Base-by-base conservation (phyloP, 192 early-diverging fungal species). In the Coemansia sp. region DNA sequence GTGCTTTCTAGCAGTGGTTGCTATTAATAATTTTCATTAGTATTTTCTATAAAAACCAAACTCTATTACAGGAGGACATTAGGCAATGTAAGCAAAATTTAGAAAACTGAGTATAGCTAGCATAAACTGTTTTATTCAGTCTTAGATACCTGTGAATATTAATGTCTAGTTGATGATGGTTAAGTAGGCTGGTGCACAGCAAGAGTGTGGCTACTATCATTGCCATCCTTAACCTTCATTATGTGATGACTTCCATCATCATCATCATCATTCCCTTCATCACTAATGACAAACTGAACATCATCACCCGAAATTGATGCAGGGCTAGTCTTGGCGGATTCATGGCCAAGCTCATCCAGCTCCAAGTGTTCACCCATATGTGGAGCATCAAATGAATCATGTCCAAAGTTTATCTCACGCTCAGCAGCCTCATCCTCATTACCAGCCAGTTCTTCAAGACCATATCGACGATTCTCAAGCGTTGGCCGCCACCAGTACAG, bases 401-500 rank as follows among this genome's bases (percentile, higher is more conserved):
- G 64, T 0, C 21, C 52, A 32, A 27, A 19, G 3, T 62, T 57
- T 44, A 62, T 53, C 26, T 88, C 88, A 28, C 88, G 85, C 25
- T 85, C 86, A 49, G 88, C 85, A 16, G 88, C 86, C 21, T 88
- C 89, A 26, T 83, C 77, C 49, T 93, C 92, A 50, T 93, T 88
- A 6, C 84, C 78, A 32, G 85, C 85, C 55, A 92, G 60, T 67
- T 98, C 89, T 49, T 96, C 92, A 27, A 98, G 82, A 24, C 93
- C 91, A 71, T 94, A 95, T 28, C 96, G 85, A 65, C 87, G 87
- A 75, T 99, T 99, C 61, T 95, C 90, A 26, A 80, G 78, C 0
- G 94, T 97, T 0, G 97, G 97, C 54, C 95, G 74, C 97, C 97
- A 99, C 61, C 95, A 82, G 28, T 90, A 85, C 21, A 90, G 80